Evolutionary conservation across 73 alveolate species (phyloP).

Genomic region (Paramecium pentaurelia): DNA sequence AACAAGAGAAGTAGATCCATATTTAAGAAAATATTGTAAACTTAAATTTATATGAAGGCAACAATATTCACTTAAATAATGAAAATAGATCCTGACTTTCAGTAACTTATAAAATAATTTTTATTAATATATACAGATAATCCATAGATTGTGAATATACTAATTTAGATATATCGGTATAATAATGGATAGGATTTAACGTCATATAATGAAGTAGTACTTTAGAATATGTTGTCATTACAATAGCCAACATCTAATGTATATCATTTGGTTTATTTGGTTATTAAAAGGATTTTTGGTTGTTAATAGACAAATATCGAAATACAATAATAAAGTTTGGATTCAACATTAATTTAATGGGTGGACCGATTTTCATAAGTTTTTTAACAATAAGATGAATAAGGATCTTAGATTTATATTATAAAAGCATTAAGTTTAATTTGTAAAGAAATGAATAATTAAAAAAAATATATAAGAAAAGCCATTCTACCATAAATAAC

Average conservation of each 20-base stretch:
- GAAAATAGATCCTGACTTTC: neutral
- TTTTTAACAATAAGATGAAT: neutral
- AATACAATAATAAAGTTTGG: neutral
- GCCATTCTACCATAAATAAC: neutral
- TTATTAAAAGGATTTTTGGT: neutral
- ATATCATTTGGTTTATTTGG: neutral
- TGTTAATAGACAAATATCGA: neutral
- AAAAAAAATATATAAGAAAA: neutral
- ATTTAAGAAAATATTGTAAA: neutral
- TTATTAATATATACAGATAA: neutral
- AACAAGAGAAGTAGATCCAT: neutral
- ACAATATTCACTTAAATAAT: neutral
- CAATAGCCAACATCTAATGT: neutral
- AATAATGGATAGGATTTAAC: neutral
- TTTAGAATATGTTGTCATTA: neutral
- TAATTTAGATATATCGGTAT: neutral
- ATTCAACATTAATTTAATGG: neutral
- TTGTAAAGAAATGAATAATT: neutral
- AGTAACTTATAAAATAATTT: too few species aligned
- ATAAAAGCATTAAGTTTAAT: neutral
- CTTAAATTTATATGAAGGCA: neutral
- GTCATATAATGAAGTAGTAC: neutral
- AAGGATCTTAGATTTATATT: neutral
- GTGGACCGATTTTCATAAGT: neutral
- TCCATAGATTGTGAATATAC: neutral